Evolutionary conservation across 2,329 filamentous ascomycete genomes (phyloP).

Genomic region (Dothistroma pini): DNA sequence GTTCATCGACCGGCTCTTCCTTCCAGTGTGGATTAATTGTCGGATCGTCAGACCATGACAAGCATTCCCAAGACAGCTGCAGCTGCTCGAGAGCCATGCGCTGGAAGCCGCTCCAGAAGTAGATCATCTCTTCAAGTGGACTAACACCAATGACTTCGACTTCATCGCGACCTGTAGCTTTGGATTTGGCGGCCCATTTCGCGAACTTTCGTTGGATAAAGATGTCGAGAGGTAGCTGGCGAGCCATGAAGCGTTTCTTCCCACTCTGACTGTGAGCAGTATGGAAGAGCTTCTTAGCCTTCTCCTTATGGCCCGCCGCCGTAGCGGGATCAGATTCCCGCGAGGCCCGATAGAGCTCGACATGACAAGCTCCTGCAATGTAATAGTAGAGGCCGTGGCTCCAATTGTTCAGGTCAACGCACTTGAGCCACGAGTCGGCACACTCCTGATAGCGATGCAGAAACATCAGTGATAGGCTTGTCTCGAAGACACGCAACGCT

Average conservation of each 20-base stretch:
- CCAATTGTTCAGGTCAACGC: constrained; percentile 82
- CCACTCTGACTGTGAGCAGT: constrained; percentile 71
- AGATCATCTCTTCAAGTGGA: constrained; percentile 86
- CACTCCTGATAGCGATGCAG: constrained; percentile 72
- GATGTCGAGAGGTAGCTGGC: constrained; percentile 82
- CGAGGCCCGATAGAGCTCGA: constrained; percentile 73
- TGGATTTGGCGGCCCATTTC: constrained; percentile 81
- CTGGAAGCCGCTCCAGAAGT: constrained; percentile 87
- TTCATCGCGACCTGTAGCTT: constrained; percentile 62
- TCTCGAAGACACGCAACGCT: constrained; percentile 81
- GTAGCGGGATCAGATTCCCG: constrained; percentile 45
- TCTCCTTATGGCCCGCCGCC: constrained; percentile 43
- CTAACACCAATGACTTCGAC: constrained; percentile 77
- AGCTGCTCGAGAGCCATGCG: constrained; percentile 69
- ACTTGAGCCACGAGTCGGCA: constrained; percentile 67
- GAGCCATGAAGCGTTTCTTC: constrained; percentile 85
- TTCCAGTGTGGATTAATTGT: constrained; percentile 48
- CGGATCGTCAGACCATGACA: constrained; percentile 58
- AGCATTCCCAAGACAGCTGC: constrained; percentile 56
- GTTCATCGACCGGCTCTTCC: constrained; percentile 55
- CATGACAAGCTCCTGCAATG: constrained; percentile 71
- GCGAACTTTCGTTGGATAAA: constrained; percentile 79
- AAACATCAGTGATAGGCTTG: constrained; percentile 73
- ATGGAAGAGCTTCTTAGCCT: constrained; percentile 65
- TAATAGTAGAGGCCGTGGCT: constrained; percentile 87